phyloP scores from a whole-genome alignment of 1,139 yeast species.

The Arxiozyma slooffiae region DNA sequence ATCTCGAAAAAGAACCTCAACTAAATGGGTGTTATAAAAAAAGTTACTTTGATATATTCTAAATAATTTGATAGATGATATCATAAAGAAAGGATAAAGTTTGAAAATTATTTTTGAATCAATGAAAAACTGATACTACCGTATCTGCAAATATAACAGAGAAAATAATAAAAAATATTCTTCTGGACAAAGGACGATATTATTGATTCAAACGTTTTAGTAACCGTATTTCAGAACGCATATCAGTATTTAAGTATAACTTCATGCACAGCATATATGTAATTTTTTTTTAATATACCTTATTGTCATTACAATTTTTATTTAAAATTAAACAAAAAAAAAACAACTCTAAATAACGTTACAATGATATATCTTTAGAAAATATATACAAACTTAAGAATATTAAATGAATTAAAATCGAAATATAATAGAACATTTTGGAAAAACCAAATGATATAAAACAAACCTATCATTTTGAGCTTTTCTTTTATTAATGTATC shows the following conservation, averaged over 20 bases:
- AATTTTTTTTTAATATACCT: neutral
- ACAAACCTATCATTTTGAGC: neutral
- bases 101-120: conserved; percentile 89
- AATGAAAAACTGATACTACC: conserved; percentile 95
- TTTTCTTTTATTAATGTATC: too few relatives aligned
- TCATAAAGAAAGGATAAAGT: conserved; percentile 64
- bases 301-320: neutral
- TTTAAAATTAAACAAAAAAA: neutral
- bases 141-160: conserved; percentile 68
- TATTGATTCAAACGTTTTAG: conserved; percentile 93
- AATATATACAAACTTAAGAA: neutral
- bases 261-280: neutral
- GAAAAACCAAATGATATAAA: too few relatives aligned
- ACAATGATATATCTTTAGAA: neutral
- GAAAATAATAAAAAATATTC: conserved; percentile 65
- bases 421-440: too few relatives aligned
- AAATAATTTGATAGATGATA: conserved; percentile 92
- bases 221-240: conserved; percentile 48
- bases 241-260: neutral
- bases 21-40: conserved; percentile 52
- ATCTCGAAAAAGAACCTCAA: conserved; percentile 35
- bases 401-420: neutral
- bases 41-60: conserved; percentile 76
- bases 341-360: neutral
- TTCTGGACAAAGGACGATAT: conserved; percentile 82